These are phyloP conservation scores for Starmerella sp. DNA, from an alignment of 805 yeast genomes.

Conservation along the genomic window DNA sequence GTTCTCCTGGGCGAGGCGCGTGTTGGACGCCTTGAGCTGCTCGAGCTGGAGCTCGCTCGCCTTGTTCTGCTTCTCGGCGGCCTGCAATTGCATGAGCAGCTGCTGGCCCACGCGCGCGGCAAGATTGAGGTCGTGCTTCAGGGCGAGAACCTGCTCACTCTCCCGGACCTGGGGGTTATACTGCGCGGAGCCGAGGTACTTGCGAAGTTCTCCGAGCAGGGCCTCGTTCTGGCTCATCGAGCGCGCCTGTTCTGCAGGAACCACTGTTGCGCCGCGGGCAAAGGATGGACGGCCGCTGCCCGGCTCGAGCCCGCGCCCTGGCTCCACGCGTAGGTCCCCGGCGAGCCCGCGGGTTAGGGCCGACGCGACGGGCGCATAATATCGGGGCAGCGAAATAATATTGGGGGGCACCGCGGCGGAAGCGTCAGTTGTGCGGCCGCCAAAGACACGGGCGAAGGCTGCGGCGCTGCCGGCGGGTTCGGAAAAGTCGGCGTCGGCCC, in stretches of 20 bases:
- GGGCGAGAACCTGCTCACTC: slow-evolving; percentile 14
- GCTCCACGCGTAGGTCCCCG: not conserved
- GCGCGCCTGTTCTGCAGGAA: not conserved
- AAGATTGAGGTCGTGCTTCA: slow-evolving; percentile 21
- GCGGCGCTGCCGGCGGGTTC: too few relatives aligned
- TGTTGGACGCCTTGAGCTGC: slow-evolving; percentile 9
- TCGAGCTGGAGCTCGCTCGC: slow-evolving; percentile 11
- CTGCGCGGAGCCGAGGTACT: slow-evolving; percentile 16
- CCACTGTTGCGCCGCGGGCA: not conserved
- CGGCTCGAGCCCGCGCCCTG: not conserved
- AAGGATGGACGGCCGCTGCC: not conserved
- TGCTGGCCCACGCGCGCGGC: slow-evolving; percentile 24
- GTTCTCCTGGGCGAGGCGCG: slow-evolving; percentile 15
- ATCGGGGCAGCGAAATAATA: too few relatives aligned
- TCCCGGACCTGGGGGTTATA: slow-evolving; percentile 5
- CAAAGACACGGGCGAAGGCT: too few relatives aligned
- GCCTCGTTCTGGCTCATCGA: slow-evolving; percentile 18
- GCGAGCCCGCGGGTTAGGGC: not conserved
- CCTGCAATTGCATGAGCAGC: slow-evolving; percentile 20
- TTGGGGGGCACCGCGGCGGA: too few relatives aligned
- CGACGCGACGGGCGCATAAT: not conserved
- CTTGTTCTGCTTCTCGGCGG: slow-evolving; percentile 15
- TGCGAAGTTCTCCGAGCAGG: slow-evolving; percentile 18
- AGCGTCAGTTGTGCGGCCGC: too few relatives aligned
- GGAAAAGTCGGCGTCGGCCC: too few relatives aligned